Evolutionary conservation across 352 stramenopile genomes (phyloP).

Genomic region (Phytophthora cryptogea): DNA sequence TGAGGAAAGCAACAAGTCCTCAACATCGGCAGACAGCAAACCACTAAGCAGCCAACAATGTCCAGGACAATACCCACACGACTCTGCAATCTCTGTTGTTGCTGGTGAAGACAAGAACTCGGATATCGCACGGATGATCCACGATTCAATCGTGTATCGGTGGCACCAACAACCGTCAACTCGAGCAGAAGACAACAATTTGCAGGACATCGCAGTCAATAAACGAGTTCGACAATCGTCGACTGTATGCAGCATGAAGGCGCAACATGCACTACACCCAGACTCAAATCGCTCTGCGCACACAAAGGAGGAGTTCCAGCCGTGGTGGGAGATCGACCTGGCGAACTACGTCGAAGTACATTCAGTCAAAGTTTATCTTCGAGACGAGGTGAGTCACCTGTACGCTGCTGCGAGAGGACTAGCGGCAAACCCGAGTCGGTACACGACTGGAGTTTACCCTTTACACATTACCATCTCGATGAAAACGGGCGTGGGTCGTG

Average conservation of each 20-base stretch:
- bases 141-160: slow-evolving; percentile 37
- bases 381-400: slow-evolving; percentile 41
- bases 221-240: slow-evolving; percentile 55
- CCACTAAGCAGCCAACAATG: neutral
- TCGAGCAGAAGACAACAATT: slow-evolving; percentile 11
- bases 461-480: slow-evolving; percentile 65
- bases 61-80: neutral
- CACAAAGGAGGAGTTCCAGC: slow-evolving; percentile 55
- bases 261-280: slow-evolving; percentile 39
- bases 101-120: slow-evolving; percentile 3
- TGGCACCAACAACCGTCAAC: slow-evolving; percentile 33
- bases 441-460: slow-evolving; percentile 41
- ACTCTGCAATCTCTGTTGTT: neutral
- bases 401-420: slow-evolving; percentile 21
- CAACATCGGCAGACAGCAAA: neutral
- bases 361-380: slow-evolving; percentile 51
- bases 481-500: slow-evolving; percentile 60
- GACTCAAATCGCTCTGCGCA: slow-evolving; percentile 39
- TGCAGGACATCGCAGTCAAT: slow-evolving; percentile 44
- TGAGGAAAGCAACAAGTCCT: slow-evolving; percentile 28
- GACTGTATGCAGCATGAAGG: slow-evolving; percentile 43
- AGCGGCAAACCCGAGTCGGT: slow-evolving; percentile 13
- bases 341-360: slow-evolving; percentile 57
- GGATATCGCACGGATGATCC: slow-evolving; percentile 42
- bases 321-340: slow-evolving; percentile 62